Percentiles rank a stretch among this genome's conserved stretches.
phyloP scores from a whole-genome alignment of 176 grass and related monocot genomes.

The Aegilops longissima region DNA sequence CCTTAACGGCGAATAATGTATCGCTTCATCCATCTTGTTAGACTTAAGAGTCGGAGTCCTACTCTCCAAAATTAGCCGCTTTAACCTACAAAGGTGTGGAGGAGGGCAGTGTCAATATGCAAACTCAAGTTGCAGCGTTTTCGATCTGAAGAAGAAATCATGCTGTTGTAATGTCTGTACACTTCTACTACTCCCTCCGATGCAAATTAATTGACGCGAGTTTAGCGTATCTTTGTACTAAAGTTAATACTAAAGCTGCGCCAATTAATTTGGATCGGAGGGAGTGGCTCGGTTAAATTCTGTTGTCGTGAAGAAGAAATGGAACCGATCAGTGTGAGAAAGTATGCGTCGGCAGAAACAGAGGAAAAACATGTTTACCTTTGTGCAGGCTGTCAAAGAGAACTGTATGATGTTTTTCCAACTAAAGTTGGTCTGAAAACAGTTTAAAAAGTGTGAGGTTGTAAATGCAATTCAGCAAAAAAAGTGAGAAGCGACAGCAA shows the following conservation, averaged over 20 bases:
- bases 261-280: too few species aligned
- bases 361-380: constrained; percentile 22
- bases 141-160: background rate
- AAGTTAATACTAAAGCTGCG: too few species aligned
- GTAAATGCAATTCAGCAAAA: background rate
- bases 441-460: background rate
- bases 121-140: background rate
- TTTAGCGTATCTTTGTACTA: too few species aligned
- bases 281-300: background rate
- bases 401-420: constrained; percentile 8
- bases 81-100: constrained; percentile 10
- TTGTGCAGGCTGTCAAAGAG: constrained; percentile 35
- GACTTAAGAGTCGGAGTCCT: background rate
- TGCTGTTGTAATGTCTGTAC: background rate
- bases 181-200: too few species aligned
- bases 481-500: background rate
- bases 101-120: constrained; percentile 2
- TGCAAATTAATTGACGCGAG: too few species aligned
- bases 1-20: constrained; percentile 22
- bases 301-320: background rate
- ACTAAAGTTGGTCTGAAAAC: constrained; percentile 35
- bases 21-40: constrained; percentile 33
- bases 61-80: constrained; percentile 37
- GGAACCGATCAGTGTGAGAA: background rate
- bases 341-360: background rate